phyloP scores from a whole-genome alignment of 2,329 filamentous ascomycete species.

The Diaporthe velutina region DNA sequence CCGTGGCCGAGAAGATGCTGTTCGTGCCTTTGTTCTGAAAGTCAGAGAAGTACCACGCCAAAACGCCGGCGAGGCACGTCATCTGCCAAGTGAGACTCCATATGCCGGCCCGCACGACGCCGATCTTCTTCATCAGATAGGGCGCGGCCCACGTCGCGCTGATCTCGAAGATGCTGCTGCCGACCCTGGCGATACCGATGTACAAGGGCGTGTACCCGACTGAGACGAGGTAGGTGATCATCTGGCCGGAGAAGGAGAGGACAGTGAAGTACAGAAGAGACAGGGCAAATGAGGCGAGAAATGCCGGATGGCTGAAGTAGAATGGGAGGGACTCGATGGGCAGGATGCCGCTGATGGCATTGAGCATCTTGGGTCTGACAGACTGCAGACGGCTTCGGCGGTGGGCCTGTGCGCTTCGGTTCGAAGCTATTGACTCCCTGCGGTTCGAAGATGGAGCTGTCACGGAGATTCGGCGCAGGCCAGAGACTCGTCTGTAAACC shows the following conservation, averaged over 20 bases:
- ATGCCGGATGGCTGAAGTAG: conserved; percentile 67
- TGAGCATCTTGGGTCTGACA: conserved; percentile 14
- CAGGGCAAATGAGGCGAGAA: conserved; percentile 71
- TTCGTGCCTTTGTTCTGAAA: conserved; percentile 40
- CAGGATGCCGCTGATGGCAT: conserved; percentile 40
- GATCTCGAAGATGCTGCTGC: conserved; percentile 68
- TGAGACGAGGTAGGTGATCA: conserved; percentile 73
- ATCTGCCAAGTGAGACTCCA: conserved; percentile 80
- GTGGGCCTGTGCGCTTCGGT: neutral
- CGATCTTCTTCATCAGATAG: conserved; percentile 65
- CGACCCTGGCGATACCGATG: conserved; percentile 66
- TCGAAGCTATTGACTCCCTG: neutral
- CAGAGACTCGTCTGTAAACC: conserved; percentile 45
- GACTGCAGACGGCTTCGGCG: neutral
- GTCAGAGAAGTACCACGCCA: conserved; percentile 56
- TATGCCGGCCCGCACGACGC: conserved; percentile 73
- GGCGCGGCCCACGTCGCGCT: conserved; percentile 72
- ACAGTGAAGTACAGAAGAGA: conserved; percentile 74
- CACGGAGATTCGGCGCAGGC: conserved; percentile 37
- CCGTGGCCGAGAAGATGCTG: conserved; percentile 55
- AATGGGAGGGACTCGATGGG: conserved; percentile 48
- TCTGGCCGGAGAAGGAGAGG: conserved; percentile 70
- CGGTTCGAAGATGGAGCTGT: neutral
- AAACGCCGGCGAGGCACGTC: conserved; percentile 61
- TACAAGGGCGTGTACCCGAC: conserved; percentile 63